phyloP scores from a whole-genome alignment of 2,329 filamentous ascomycete species.

The Neopestalotiopsis sp. region DNA sequence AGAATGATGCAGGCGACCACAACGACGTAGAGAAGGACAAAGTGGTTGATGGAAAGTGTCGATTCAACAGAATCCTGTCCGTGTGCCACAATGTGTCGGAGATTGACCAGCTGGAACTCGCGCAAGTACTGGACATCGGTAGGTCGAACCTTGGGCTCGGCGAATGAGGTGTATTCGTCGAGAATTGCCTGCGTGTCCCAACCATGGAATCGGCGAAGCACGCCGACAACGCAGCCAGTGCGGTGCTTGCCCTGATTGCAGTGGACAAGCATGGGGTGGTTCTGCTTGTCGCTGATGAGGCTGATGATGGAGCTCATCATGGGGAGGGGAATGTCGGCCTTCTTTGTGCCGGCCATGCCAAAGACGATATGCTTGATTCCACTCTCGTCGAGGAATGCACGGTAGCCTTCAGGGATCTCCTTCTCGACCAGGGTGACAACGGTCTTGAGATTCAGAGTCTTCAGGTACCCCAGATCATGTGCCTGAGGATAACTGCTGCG shows the following conservation, averaged over 20 bases:
- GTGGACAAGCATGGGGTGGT: constrained; percentile 84
- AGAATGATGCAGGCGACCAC: constrained; percentile 27
- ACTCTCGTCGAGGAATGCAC: constrained; percentile 67
- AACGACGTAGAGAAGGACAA: constrained; percentile 45
- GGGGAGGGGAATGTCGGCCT: constrained; percentile 67
- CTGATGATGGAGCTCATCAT: constrained; percentile 75
- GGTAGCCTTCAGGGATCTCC: constrained; percentile 58
- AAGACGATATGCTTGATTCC: constrained; percentile 77
- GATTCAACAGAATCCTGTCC: constrained; percentile 22
- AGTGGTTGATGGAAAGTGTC: constrained; percentile 38
- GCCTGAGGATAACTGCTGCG: constrained; percentile 79
- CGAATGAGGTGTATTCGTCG: constrained; percentile 75
- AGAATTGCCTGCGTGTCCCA: constrained; percentile 68
- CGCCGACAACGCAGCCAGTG: constrained; percentile 86
- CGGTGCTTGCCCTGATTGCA: constrained; percentile 96
- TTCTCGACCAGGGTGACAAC: constrained; percentile 74
- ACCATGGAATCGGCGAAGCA: constrained; percentile 74
- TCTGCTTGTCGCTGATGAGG: constrained; percentile 71
- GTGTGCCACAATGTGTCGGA: constrained; percentile 42
- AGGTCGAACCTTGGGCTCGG: constrained; percentile 63
- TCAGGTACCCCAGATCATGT: constrained; percentile 73
- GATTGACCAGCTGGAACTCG: constrained; percentile 48
- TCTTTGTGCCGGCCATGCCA: constrained; percentile 88
- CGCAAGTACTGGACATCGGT: constrained; percentile 64
- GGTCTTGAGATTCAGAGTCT: constrained; percentile 73